Conservation (phyloP, 306 rosid genomes). For the Medicago arabica region DNA sequence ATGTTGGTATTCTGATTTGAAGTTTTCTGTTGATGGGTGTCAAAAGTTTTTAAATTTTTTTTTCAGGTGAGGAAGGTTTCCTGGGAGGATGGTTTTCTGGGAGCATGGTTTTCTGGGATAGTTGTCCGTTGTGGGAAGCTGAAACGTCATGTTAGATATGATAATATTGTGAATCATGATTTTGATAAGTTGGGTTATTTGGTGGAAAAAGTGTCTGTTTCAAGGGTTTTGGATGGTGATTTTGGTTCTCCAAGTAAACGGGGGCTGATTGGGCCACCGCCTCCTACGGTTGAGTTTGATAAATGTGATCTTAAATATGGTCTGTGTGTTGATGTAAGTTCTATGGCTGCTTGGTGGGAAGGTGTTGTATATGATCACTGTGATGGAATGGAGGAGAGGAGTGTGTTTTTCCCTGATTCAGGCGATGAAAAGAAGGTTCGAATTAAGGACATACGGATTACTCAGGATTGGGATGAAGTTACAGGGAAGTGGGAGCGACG, state of each 20-base stretch:
- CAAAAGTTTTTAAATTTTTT: neutral
- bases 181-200: constrained; percentile 42
- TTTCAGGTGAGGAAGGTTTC: constrained; percentile 69
- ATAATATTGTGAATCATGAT: constrained; percentile 47
- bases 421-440: constrained; percentile 69
- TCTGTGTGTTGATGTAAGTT: constrained; percentile 73
- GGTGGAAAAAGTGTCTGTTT: constrained; percentile 55
- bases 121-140: constrained; percentile 50
- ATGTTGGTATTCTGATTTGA: neutral
- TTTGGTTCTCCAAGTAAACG: constrained; percentile 34
- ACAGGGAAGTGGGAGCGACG: constrained; percentile 64
- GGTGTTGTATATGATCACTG: constrained; percentile 79
- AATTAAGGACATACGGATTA: constrained; percentile 57
- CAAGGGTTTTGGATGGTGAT: constrained; percentile 56
- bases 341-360: constrained; percentile 95
- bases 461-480: constrained; percentile 79
- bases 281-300: constrained; percentile 50
- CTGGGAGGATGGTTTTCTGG: constrained; percentile 2
- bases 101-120: constrained; percentile 73
- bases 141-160: constrained; percentile 64
- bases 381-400: constrained; percentile 63
- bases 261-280: constrained; percentile 70
- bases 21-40: neutral
- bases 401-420: constrained; percentile 75
- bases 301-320: constrained; percentile 57